These are phyloP conservation scores for Glomus cerebriforme DNA, from an alignment of 192 early-diverging fungal species.

Conservation along the genomic window DNA sequence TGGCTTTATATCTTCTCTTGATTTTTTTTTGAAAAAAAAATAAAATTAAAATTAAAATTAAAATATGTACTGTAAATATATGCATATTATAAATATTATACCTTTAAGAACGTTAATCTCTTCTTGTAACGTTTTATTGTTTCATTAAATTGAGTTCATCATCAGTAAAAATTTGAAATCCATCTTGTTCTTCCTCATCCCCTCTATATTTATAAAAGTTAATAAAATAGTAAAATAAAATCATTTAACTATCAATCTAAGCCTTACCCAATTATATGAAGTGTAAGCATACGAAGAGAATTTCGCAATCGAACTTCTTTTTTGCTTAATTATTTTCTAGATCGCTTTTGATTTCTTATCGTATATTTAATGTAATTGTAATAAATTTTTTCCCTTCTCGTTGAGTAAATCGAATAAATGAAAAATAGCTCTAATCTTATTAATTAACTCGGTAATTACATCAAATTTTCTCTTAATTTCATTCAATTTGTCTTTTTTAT, in stretches of 20 bases:
- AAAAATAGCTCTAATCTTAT: too few relatives aligned
- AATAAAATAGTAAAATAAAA: constrained; percentile 12
- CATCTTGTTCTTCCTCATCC: constrained; percentile 44
- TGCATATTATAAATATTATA: background rate
- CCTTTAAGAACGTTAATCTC: constrained; percentile 59
- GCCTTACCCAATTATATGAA: constrained; percentile 57
- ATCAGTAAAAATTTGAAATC: constrained; percentile 57
- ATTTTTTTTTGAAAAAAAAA: background rate
- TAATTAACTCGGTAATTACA: constrained; percentile 61
- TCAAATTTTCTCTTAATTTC: constrained; percentile 70
- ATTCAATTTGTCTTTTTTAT: constrained; percentile 67
- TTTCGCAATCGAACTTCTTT: constrained; percentile 59
- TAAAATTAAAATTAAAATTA: too few relatives aligned
- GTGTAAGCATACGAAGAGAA: constrained; percentile 44
- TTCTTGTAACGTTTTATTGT: constrained; percentile 61
- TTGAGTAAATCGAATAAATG: too few relatives aligned
- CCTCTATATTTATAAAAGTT: background rate
- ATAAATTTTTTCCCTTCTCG: too few relatives aligned
- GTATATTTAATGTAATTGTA: constrained; percentile 31
- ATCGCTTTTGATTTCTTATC: constrained; percentile 60
- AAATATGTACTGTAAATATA: too few relatives aligned
- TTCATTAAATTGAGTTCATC: constrained; percentile 70
- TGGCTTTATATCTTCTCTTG: constrained; percentile 43
- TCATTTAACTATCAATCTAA: constrained; percentile 22
- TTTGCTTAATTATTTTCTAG: constrained; percentile 70